Percentiles rank a stretch among this genome's conserved stretches.
These are phyloP conservation scores for Cerioporus squamosus DNA, from an alignment of 1,284 basidiomycete species.

Conservation along the genomic window DNA sequence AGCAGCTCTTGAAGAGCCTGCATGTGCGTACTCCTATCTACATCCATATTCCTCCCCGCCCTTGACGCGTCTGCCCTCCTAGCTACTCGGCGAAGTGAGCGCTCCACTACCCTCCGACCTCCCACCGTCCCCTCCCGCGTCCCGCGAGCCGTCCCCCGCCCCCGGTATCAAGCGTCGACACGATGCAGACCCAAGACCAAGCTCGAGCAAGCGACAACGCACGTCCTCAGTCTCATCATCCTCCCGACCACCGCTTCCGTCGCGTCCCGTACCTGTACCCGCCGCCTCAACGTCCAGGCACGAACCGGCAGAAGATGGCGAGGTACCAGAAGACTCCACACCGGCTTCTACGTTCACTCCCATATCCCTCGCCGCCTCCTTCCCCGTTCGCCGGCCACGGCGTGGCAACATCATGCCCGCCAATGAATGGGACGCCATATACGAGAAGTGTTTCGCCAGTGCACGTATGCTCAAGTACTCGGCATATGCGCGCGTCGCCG, in stretches of 20 bases:
- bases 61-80: constrained; percentile 20
- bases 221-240: constrained; percentile 42
- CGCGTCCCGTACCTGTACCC: constrained; percentile 28
- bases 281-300: constrained; percentile 25
- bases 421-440: constrained; percentile 41
- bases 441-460: constrained; percentile 64
- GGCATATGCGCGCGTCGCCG: constrained; percentile 73
- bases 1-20: constrained; percentile 63
- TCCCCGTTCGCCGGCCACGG: constrained; percentile 68
- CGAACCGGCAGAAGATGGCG: constrained; percentile 41
- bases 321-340: constrained; percentile 38
- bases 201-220: constrained; percentile 61
- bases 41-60: constrained; percentile 16
- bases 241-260: constrained; percentile 38
- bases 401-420: constrained; percentile 52
- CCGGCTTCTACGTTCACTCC: constrained; percentile 31
- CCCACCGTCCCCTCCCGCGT: constrained; percentile 69
- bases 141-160: constrained; percentile 63
- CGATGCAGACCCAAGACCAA: constrained; percentile 42
- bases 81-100: constrained; percentile 64
- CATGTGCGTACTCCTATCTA: constrained; percentile 45
- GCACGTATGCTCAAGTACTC: constrained; percentile 77
- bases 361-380: constrained; percentile 39
- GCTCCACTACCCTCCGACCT: constrained; percentile 63
- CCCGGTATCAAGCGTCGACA: constrained; percentile 65